These are phyloP conservation scores for Cenococcum geophilum DNA, from an alignment of 495 filamentous ascomycete species.

Conservation along the genomic window DNA sequence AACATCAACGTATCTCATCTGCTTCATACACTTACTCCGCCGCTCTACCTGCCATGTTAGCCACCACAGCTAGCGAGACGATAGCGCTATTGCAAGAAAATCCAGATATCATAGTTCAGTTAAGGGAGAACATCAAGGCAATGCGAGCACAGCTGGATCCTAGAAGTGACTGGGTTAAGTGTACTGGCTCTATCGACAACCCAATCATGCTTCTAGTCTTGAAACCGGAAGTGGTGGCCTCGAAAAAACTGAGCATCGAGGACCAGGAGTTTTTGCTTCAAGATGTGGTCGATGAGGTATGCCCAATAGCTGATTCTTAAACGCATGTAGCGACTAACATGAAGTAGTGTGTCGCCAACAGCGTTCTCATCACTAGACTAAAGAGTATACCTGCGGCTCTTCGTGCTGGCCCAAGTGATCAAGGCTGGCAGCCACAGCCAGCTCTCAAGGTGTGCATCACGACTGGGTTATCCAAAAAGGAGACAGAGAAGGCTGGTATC, in stretches of 20 bases:
- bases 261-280: conserved; percentile 84
- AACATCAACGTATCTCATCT: conserved; percentile 89
- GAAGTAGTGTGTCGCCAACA: conserved; percentile 56
- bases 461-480: conserved; percentile 80
- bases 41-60: conserved; percentile 85
- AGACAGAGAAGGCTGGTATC: conserved; percentile 85
- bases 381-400: conserved; percentile 65
- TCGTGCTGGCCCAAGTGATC: conserved; percentile 54
- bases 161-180: conserved; percentile 84
- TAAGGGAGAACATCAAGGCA: conserved; percentile 73
- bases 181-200: conserved; percentile 76
- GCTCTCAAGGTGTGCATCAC: conserved; percentile 89
- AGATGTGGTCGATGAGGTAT: conserved; percentile 90
- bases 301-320: conserved; percentile 19
- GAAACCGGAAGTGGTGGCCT: conserved; percentile 73
- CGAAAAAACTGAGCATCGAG: conserved; percentile 55
- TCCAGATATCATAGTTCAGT: conserved; percentile 65
- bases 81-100: conserved; percentile 75
- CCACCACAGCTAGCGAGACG: conserved; percentile 88
- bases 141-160: conserved; percentile 87
- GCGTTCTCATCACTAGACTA: conserved; percentile 77
- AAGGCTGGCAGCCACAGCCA: conserved; percentile 55
- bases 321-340: conserved; percentile 43
- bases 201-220: conserved; percentile 80
- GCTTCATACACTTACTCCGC: conserved; percentile 92